Evolutionary conservation across 331 rosid species (phyloP).

Genomic region (Quercus tomentella): DNA sequence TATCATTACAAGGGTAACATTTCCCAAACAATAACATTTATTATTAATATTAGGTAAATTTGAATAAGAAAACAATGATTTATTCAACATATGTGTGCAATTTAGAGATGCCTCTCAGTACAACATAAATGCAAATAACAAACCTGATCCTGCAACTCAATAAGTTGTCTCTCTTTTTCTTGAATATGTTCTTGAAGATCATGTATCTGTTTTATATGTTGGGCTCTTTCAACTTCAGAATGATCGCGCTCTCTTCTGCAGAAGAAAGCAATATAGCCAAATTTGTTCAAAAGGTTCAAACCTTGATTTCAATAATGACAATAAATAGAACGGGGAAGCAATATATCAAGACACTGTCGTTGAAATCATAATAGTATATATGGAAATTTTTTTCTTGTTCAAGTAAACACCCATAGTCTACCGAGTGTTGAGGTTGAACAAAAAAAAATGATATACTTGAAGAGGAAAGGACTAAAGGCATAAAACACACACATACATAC

Average conservation of each 20-base stretch:
- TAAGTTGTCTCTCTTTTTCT: slow-evolving; percentile 90
- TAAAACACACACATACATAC: background rate
- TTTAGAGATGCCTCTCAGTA: background rate
- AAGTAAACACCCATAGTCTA: background rate
- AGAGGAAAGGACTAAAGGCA: background rate
- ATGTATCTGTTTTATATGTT: slow-evolving; percentile 77
- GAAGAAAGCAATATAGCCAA: slow-evolving; percentile 6
- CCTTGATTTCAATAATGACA: background rate
- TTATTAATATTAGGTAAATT: background rate
- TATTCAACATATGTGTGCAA: background rate
- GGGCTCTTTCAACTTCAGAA: slow-evolving; percentile 94
- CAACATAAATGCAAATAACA: slow-evolving; percentile 14
- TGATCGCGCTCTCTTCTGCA: slow-evolving; percentile 96
- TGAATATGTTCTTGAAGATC: slow-evolving; percentile 91
- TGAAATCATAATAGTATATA: background rate
- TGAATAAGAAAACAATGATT: background rate
- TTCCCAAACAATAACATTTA: background rate
- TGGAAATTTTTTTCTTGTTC: background rate
- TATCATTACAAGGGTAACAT: background rate
- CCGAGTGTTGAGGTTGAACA: background rate
- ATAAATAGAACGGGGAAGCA: background rate
- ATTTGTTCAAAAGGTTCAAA: background rate
- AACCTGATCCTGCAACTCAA: slow-evolving; percentile 95
- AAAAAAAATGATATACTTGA: background rate
- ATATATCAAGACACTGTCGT: background rate